A percentile compares a stretch with the other conserved stretches of the same genome.
Conservation (phyloP, 1,284 basidiomycete species). For the Singerocomus inundabilis region DNA sequence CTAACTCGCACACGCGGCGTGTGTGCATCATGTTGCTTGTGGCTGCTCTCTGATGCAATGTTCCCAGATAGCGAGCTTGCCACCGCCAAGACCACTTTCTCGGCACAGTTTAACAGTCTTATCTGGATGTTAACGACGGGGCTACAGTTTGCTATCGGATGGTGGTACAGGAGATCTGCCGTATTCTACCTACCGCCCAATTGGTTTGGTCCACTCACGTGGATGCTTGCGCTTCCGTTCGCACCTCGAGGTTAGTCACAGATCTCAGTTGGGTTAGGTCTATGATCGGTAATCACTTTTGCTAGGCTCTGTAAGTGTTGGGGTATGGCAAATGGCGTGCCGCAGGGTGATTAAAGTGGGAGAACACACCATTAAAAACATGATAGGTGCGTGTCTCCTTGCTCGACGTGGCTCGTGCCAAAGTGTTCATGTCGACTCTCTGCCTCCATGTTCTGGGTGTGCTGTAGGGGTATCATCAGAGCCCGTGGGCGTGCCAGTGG, state of each 20-base stretch:
- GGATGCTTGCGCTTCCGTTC: slow-evolving; percentile 82
- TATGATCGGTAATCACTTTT: neutral
- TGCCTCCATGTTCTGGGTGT: neutral
- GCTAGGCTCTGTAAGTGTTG: slow-evolving; percentile 82
- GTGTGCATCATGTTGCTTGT: neutral
- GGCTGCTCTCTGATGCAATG: slow-evolving; percentile 2
- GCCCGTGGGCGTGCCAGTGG: slow-evolving; percentile 19
- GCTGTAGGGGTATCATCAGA: slow-evolving; percentile 18
- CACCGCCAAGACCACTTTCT: slow-evolving; percentile 65
- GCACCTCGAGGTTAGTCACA: slow-evolving; percentile 65
- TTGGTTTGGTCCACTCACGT: slow-evolving; percentile 83
- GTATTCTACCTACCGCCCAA: slow-evolving; percentile 88
- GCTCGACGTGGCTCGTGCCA: slow-evolving; percentile 1
- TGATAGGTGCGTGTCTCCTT: slow-evolving; percentile 22
- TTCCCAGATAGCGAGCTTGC: slow-evolving; percentile 67
- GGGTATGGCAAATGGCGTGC: slow-evolving; percentile 90
- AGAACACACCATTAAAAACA: slow-evolving; percentile 67
- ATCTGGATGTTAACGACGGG: slow-evolving; percentile 86
- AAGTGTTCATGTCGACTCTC: neutral
- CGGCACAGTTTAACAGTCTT: slow-evolving; percentile 67
- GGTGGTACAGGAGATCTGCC: slow-evolving; percentile 86
- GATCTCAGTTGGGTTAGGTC: neutral
- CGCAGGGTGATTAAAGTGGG: slow-evolving; percentile 70
- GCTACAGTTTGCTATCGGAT: slow-evolving; percentile 76
- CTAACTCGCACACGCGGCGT: neutral